Base-by-base conservation (phyloP, 2,329 filamentous ascomycete genomes). In the Aspergillus novofumigatus region DNA sequence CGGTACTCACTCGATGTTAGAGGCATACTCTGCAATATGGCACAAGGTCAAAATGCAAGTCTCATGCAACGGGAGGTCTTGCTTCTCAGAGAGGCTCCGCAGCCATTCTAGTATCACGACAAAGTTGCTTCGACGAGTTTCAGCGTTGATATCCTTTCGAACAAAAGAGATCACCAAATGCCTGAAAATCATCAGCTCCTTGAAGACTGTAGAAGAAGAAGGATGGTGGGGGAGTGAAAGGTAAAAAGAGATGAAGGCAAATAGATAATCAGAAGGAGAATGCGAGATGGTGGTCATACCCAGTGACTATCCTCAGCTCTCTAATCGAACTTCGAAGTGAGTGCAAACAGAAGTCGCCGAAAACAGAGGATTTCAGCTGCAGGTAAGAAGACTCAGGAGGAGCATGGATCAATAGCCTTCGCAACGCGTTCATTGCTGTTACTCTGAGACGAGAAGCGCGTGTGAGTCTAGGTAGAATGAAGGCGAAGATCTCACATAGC, bases 31-130 rank as follows among this genome's bases (percentile, higher is more conserved):
- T 59, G 91, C 93, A 51, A 96, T 80, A 68, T 91, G 88, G n/a
- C 89, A 89, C 84, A 93, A 92, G 14, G 90, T 89, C 74, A 94
- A 79, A 56, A 97, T 88, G 62, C 90, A 87, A 20, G 91, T 92
- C 73, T 97, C 93, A 52, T 92, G 87, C 48, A 92, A 77, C 58
- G 86, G 81, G 4, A 86, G 74, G 7, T 85, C 79, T 54, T 86
- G 83, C 56, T 86, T 87, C 49, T 90, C 87, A 0, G 89, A 90
- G 10, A 95, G 79, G 3, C 80, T 83, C 61, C 86, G 87, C 9
- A 97, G 78, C 64, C 90, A 84, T 29, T 88, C 83, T 6, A 97
- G 78, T 1, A 85, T 84, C 56, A 85, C 84, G 51, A 87, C 82
- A 55, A 90, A 83, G 65, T 97, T 94, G 54, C 80, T 82, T 38